Conservation (phyloP, 2,329 filamentous ascomycete genomes). For the Hypomyces rosellus region DNA sequence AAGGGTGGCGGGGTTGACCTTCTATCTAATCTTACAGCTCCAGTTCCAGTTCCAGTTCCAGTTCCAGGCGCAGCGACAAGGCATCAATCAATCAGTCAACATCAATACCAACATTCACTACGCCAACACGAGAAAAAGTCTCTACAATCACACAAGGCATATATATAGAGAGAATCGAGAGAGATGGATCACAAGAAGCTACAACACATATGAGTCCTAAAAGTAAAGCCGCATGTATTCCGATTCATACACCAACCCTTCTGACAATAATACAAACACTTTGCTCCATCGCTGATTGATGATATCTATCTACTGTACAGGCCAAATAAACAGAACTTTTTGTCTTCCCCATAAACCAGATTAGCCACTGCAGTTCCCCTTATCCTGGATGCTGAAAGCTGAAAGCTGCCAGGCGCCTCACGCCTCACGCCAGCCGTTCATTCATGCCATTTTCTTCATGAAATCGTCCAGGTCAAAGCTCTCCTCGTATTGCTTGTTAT, state of each 20-base stretch:
- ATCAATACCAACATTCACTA: not conserved
- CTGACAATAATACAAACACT: too few species aligned
- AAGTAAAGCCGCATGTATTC: too few species aligned
- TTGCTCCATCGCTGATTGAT: too few species aligned
- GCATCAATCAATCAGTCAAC: too few species aligned
- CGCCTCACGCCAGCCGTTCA: not conserved
- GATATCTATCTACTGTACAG: constrained; percentile 5
- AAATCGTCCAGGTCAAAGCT: constrained; percentile 96
- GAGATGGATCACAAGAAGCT: too few species aligned
- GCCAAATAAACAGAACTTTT: not conserved
- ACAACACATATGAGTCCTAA: too few species aligned
- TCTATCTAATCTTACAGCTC: not conserved
- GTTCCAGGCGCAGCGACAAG: too few species aligned
- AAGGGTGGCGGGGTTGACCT: constrained; percentile 7
- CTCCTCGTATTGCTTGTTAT: constrained; percentile 95
- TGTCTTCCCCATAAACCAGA: not conserved
- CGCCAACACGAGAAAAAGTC: too few species aligned
- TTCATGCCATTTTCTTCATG: constrained; percentile 79
- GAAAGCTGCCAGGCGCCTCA: not conserved
- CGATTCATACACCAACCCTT: too few species aligned
- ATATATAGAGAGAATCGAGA: too few species aligned
- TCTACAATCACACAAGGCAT: too few species aligned
- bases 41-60: not conserved
- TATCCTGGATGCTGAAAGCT: not conserved
- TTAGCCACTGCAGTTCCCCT: not conserved